Evolutionary conservation across 768 basidiomycete genomes (phyloP).

Genomic region (Russula dissimulans): DNA sequence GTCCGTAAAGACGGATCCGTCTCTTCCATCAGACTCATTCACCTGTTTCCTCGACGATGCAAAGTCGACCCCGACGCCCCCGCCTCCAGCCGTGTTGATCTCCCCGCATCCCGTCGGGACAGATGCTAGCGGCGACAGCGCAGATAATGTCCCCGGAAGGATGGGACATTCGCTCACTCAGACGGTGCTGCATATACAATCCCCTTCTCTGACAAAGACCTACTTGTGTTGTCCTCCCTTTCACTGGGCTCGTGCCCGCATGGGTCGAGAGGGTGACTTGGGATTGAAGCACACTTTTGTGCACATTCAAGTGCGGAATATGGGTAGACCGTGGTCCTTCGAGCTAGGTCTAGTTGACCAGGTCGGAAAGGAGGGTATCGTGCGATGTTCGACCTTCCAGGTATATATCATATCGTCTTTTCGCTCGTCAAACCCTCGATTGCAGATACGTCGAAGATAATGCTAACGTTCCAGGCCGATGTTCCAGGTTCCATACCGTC

Average conservation of each 20-base stretch:
- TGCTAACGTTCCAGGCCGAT: neutral
- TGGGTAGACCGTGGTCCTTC: slow-evolving; percentile 63
- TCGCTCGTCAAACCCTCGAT: slow-evolving; percentile 16
- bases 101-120: slow-evolving; percentile 29
- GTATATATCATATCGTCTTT: slow-evolving; percentile 30
- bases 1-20: slow-evolving; percentile 35
- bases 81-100: slow-evolving; percentile 39
- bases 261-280: slow-evolving; percentile 28
- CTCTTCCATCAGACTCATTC: slow-evolving; percentile 53
- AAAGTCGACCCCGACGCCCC: slow-evolving; percentile 39
- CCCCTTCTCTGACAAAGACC: slow-evolving; percentile 58
- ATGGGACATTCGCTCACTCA: slow-evolving; percentile 40
- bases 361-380: slow-evolving; percentile 44
- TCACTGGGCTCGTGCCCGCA: neutral
- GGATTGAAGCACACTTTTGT: slow-evolving; percentile 66
- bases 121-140: slow-evolving; percentile 6
- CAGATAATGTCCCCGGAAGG: slow-evolving; percentile 25
- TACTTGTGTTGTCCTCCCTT: slow-evolving; percentile 55
- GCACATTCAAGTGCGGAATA: slow-evolving; percentile 62
- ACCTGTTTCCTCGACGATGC: slow-evolving; percentile 54
- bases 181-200: slow-evolving; percentile 72
- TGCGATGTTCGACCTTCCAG: slow-evolving; percentile 77
- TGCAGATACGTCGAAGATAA: neutral
- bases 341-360: slow-evolving; percentile 69
- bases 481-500: neutral